Evolutionary conservation across 139 green algal genomes (phyloP).

Genomic region (Diplosphaera chodatii): DNA sequence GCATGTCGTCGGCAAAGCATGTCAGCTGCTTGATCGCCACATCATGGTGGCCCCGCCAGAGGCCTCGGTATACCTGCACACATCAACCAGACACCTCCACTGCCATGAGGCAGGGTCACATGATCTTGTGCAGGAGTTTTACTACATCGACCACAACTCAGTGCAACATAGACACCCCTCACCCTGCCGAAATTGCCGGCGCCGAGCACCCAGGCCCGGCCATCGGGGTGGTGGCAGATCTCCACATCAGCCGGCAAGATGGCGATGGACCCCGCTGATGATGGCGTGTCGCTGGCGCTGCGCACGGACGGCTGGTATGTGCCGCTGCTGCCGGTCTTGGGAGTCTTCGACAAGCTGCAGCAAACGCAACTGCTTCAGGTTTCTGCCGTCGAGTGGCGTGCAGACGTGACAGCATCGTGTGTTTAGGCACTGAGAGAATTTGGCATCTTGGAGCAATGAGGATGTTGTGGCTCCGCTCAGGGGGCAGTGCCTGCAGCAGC

Average conservation of each 20-base stretch:
- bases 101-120: no score
- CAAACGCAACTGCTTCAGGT: no score
- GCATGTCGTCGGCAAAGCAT: not conserved
- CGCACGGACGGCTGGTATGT: not conserved
- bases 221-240: slow-evolving; percentile 4
- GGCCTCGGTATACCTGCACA: not conserved
- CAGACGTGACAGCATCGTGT: no score
- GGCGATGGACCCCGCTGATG: not conserved
- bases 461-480: no score
- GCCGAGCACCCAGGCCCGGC: not conserved
- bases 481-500: no score
- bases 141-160: no score
- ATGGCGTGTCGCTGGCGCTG: not conserved
- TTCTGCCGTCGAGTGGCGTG: no score
- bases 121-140: no score
- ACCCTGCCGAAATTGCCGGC: slow-evolving; percentile 1
- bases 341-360: no score
- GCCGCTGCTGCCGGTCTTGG: not conserved
- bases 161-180: no score
- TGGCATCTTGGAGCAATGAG: no score
- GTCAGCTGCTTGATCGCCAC: not conserved
- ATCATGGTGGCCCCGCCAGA: not conserved
- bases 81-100: not conserved
- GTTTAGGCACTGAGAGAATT: no score
- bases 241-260: not conserved